Evolutionary conservation across 2,329 filamentous ascomycete genomes (phyloP), one percentile per base, ranked within the genome.

Genomic region (Hypoxylon sp.): DNA sequence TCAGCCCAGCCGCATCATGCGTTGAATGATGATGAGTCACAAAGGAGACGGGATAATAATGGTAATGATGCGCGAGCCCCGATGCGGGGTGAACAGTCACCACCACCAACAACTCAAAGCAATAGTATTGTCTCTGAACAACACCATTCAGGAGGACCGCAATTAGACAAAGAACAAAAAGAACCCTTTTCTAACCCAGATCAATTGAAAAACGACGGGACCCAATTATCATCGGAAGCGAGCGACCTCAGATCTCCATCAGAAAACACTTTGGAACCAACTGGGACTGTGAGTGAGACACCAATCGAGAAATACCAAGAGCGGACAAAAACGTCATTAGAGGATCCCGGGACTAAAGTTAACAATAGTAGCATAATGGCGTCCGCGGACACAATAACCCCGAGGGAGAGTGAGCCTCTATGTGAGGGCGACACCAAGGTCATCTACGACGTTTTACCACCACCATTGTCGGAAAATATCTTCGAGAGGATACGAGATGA

Each of bases 391-490:
- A 22, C 11, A 5, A 22, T 14, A 20, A 55, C 14, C 44, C 57
- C 73, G 17, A 61, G 61, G 27, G 73, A 77, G 37, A 81, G 84
- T 8, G 87, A 88, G 68, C 79, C 79, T 6, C 87, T 97, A 56
- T 94, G 92, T 50, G 92, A 95, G 78, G 92, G 94, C 6, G 94
- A 97, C 77, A 97, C 93, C 0, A 86, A 85, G 46, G 86, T 98
- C 44, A 84, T 94, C 40, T 84, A 90, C 69, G 83, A 94, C 69
- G 81, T 97, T 33, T 85, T 98, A 1, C 85, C 92, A 1, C 76
- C 80, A 0, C 76, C 82, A 6, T 75, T 92, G 0, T 84, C 85
- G 3, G 81, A 87, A 0, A 83, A 85, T 14, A 86, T 91, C 5
- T 98, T 97, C 77, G 85, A 90, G 20, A 86, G 85, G 42, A 83